Base-by-base conservation (phyloP, 257 asterid species). In the Solanum clarkiae region DNA sequence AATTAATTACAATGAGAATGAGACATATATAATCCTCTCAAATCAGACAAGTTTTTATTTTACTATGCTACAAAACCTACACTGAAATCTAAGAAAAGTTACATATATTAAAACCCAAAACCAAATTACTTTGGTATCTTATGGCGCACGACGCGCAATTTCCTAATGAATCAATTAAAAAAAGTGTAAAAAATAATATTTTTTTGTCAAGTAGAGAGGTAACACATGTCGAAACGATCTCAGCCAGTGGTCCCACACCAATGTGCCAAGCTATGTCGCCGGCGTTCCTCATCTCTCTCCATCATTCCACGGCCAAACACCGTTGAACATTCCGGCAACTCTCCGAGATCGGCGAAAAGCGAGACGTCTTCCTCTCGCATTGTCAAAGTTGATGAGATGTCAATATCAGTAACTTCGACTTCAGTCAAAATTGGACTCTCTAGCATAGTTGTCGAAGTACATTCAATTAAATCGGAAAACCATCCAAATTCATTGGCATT, bases 271-370 rank as follows among this genome's bases (percentile, higher is more conserved):
- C 89, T 84, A 10, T 87, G 89, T 86, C 90, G 93, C 79, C 91
- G 90, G 79, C 85, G 88, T 86, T 85, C 93, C 84, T 90, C 93
- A 77, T 89, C 95, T 62, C 90, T 88, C 81, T 88, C 92, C 89
- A 88, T 86, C 94, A 89, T 87, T 84, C 92, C 95, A 1, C 92
- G 97, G 83, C 90, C 91, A 89, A 97, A 97, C 20, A 94, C 99
- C 29, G 88, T 86, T 1, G 98, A 93, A 49, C 95, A 97, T 89
- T 97, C 99, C 89, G 99, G 98, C 91, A 97, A 44, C 90, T 93
- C 97, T 0, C 97, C 98, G 6, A 97, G 95, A 88, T 92, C 98
- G 6, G 97, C 98, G 77, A 97, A 97, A 4, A 95, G 89, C 15
- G 91, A 89, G 74, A 93, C 99, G 7, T 96, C 98, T 3, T 94